Base-by-base conservation (phyloP, 371 early-diverging fungal species). In the Saksenaea oblongispora region DNA sequence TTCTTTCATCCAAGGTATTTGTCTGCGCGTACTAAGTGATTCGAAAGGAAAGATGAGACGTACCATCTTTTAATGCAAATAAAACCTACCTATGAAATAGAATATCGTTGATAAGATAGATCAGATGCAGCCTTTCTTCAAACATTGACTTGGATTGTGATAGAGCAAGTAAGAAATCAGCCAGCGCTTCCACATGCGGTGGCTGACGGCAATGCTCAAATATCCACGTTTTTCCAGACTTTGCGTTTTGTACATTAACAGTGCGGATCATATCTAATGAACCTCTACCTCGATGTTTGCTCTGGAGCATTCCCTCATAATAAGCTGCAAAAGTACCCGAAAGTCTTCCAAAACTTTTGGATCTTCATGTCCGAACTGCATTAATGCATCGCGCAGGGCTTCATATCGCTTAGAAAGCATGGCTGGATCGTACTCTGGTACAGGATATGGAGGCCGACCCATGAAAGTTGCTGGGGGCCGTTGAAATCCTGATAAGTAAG, bases 211-310 rank as follows among this genome's bases (percentile, higher is more conserved):
- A 86, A 39, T 84, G 66, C 9, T 83, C 75, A 58, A 82, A 76
- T n/a, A 85, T 73, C 87, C 87, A 87, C 27, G 70, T 76, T 62
- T 85, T 87, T 18, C 86, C 87, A 18, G 78, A 70, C 87, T 47
- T 86, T 72, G 18, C 28, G 18, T 5, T 13, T 26, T 26, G 18
- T 34, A 51, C 27, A 31, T 37, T 34, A 10, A 36, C 18, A 37
- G 1, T 26, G 47, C 14, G 42, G 13, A 42, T 13, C 27, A 34
- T 39, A 18, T 13, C 17, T 28, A 18, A 26, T 41, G 34, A 36
- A 41, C 35, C 41, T 28, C 28, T 78, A 85, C 87, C 67, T 87
- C 85, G 55, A 87, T 85, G 55, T 87, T 84, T 0, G 80, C 80
- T 61, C 80, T 80, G 8, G 87, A 87, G 56, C 87, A 84, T 61